Evolutionary conservation across 176 grass and related monocot species (phyloP), one percentile per base, ranked within the genome.

Genomic region (Zea mays): DNA sequence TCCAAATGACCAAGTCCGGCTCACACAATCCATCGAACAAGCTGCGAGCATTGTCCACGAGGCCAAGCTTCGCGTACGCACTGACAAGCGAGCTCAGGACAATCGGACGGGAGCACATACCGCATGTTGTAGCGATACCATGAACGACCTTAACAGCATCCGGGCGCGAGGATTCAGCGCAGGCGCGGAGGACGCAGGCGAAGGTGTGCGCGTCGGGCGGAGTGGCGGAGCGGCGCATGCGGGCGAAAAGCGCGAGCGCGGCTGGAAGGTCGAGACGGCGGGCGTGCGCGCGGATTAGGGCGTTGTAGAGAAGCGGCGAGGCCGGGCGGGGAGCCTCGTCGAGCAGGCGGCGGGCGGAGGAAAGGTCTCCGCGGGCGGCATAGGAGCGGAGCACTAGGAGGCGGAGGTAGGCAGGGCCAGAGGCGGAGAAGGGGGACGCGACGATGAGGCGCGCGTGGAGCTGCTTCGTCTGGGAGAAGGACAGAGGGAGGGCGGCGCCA

Each of bases 181-280:
- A 93, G 16, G 85, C 66, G 55, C 91, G 91, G 79, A 93, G 41
- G 66, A 85, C 44, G 72, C 91, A 93, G 60, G 88, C 88, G 79
- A 90, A 93, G 79, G 88, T 90, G 79, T 77, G 81, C 16, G 79
- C 79, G 35, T 90, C 91, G 37, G 91, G 88, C 15, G 15, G 15
- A 3, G 79, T 61, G 61, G 38, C 12, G 65, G 82, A 82, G 70
- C 54, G 75, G 7, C 79, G 88, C 82, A 93, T 85, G 51, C 34
- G 63, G 5, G 62, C 44, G 82, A 93, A 90, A 62, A 88, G 75
- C 7, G 54, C 48, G 66, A 85, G 74, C 20, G 85, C 72, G 2
- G 74, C 27, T 17, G 59, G 41, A 10, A 93, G 80, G 46, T 85
- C 65, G 61, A 65, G 71, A 62, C 62, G 79, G 59, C 82, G 54